A percentile compares a stretch with the other conserved stretches of the same genome.
Evolutionary conservation across 257 asterid species (phyloP).

Genomic region (Nicotiana benthamiana): DNA sequence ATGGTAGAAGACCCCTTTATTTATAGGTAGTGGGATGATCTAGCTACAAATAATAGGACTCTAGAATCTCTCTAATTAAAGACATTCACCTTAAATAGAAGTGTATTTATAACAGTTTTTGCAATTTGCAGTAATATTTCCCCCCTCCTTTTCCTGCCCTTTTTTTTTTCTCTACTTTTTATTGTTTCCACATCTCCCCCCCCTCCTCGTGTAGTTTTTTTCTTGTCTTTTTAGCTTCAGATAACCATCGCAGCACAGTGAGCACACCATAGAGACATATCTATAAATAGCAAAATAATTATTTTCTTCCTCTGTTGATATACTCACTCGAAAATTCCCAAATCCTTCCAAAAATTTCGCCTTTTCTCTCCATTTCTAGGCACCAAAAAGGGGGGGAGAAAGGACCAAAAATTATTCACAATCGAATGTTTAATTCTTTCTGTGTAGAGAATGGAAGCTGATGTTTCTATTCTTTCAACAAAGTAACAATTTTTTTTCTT

Average conservation of each 20-base stretch:
- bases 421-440: not conserved
- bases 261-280: not conserved
- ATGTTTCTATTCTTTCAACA: slow-evolving; percentile 27
- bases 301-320: not conserved
- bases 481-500: not conserved
- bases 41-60: too few relatives aligned
- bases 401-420: not conserved
- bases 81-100: too few relatives aligned
- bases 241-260: slow-evolving; percentile 12
- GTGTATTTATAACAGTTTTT: too few relatives aligned
- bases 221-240: not conserved
- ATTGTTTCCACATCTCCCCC: too few relatives aligned
- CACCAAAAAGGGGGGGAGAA: not conserved
- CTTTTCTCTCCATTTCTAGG: not conserved
- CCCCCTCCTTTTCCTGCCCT: too few relatives aligned
- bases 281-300: not conserved
- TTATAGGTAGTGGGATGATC: too few relatives aligned
- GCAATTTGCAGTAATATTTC: too few relatives aligned
- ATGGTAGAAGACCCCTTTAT: too few relatives aligned
- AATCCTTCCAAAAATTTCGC: not conserved
- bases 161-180: too few relatives aligned
- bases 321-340: not conserved
- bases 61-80: too few relatives aligned
- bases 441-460: slow-evolving; percentile 33
- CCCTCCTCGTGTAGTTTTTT: not conserved